These are phyloP conservation scores for Kandelia obovata DNA, from an alignment of 345 rosid species.

Conservation along the genomic window DNA sequence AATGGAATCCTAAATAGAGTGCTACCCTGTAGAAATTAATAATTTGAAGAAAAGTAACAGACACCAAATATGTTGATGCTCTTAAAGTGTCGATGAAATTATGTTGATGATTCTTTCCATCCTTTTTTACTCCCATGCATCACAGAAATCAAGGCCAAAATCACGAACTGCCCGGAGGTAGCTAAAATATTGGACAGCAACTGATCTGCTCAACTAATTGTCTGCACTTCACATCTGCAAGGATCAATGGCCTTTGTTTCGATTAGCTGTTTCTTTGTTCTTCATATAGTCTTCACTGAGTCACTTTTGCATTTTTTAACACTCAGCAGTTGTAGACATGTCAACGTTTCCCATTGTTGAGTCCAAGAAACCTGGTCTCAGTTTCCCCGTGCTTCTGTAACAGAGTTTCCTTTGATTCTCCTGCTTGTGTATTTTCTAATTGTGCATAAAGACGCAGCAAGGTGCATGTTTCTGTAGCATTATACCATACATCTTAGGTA, in stretches of 20 bases:
- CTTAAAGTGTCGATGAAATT: background rate
- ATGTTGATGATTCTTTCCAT: conserved; percentile 8
- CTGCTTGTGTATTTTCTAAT: background rate
- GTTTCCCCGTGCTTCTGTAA: background rate
- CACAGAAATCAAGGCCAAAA: conserved; percentile 82
- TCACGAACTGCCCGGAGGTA: conserved; percentile 74
- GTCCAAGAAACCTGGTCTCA: background rate
- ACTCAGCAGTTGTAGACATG: no score
- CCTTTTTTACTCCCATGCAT: conserved; percentile 8
- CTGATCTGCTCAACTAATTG: background rate
- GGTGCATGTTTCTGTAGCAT: conserved; percentile 10
- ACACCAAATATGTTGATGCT: background rate
- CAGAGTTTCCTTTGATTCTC: background rate
- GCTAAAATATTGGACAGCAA: conserved; percentile 5
- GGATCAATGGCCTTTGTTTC: background rate
- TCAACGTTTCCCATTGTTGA: background rate
- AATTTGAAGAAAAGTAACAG: background rate
- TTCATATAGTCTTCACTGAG: background rate
- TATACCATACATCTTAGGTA: conserved; percentile 3
- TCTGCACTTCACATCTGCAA: background rate
- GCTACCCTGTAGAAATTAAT: background rate
- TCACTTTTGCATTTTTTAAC: background rate
- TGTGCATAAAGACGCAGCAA: background rate
- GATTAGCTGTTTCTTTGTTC: background rate
- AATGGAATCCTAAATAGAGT: background rate